Base-by-base conservation (phyloP, 2,329 filamentous ascomycete species). In the Penicillium sp. region DNA sequence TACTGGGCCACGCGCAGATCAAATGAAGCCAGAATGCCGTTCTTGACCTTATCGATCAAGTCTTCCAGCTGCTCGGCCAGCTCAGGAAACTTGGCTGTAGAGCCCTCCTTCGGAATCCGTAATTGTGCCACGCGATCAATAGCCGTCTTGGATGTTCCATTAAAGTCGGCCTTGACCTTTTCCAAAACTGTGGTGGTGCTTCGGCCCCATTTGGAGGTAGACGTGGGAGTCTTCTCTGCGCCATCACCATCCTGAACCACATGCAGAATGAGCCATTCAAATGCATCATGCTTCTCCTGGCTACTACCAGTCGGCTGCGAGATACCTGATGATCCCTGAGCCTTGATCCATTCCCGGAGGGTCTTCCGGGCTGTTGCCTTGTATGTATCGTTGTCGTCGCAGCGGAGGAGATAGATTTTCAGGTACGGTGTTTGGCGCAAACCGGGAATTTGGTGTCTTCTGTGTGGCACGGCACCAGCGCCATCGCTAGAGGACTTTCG, bases 321-420 rank as follows among this genome's bases (percentile, higher is more conserved):
- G 30, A 70, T 69, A 59, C 75, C 66, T 11, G 73, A 66, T 59
- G 87, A 84, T 0, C 89, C 87, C 64, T 96, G 85, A 6, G 85
- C 81, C 76, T 95, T 96, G 70, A 98, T 86, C 95, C 95, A 99
- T 66, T 98, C 93, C 54, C 91, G 87, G 38, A 99, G 83, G 67
- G 91, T 87, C 70, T 91, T 87, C 54, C 93, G 85, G 6, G 91
- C 88, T 13, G 87, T 87, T 1, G 86, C 82, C 77, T 97, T 98
- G 83, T 99, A 99, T 8, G 87, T 87, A 52, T 99, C 96, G 71
- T 93, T 96, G 74, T 99, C 95, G 79, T 98, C 95, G 78, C 95
- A 98, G 71, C 93, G 87, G 56, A 99, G 84, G 2, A 99, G 81
- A 59, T 93, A 89, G 6, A 99, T 81, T 75, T 97, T 98, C 61